Evolutionary conservation across 2,329 filamentous ascomycete genomes (phyloP).

Genomic region (Arthrobotrys megalospora): DNA sequence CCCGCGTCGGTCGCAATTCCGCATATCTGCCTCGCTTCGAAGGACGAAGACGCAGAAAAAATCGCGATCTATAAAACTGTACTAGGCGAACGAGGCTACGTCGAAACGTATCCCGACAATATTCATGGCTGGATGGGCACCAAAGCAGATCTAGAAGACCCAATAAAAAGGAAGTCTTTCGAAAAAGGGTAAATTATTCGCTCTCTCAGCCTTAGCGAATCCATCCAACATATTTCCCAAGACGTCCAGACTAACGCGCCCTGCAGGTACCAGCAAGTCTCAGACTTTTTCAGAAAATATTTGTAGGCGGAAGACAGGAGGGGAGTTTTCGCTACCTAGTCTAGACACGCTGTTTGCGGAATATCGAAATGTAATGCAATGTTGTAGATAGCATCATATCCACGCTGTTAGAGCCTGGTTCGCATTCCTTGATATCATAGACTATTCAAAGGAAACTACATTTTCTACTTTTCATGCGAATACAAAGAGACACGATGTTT

Average conservation of each 20-base stretch:
- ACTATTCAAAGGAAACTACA: too few species aligned
- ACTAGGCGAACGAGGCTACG: slow-evolving; percentile 23
- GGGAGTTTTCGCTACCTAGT: too few species aligned
- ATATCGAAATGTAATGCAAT: not conserved
- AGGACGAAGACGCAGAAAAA: slow-evolving; percentile 30
- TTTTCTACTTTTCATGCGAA: too few species aligned
- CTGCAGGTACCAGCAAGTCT: slow-evolving; percentile 45
- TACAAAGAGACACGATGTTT: not conserved
- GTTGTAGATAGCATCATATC: not conserved
- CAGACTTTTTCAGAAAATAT: slow-evolving; percentile 35
- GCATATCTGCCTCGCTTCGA: slow-evolving; percentile 50
- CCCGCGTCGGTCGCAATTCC: slow-evolving; percentile 35
- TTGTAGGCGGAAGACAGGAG: slow-evolving; percentile 4
- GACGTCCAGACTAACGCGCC: not conserved
- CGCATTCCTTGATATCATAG: not conserved
- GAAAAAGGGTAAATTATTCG: slow-evolving; percentile 33
- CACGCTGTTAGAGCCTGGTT: not conserved
- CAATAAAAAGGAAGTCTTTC: slow-evolving; percentile 16
- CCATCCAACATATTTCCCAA: not conserved
- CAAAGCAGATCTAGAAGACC: slow-evolving; percentile 25
- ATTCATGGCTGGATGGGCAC: slow-evolving; percentile 54
- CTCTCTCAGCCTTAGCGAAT: not conserved
- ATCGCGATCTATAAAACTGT: slow-evolving; percentile 36
- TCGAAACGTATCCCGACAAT: slow-evolving; percentile 37
- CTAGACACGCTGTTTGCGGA: slow-evolving; percentile 20